phyloP scores from a whole-genome alignment of 129 eudicot genomes.

The Lonicera japonica region DNA sequence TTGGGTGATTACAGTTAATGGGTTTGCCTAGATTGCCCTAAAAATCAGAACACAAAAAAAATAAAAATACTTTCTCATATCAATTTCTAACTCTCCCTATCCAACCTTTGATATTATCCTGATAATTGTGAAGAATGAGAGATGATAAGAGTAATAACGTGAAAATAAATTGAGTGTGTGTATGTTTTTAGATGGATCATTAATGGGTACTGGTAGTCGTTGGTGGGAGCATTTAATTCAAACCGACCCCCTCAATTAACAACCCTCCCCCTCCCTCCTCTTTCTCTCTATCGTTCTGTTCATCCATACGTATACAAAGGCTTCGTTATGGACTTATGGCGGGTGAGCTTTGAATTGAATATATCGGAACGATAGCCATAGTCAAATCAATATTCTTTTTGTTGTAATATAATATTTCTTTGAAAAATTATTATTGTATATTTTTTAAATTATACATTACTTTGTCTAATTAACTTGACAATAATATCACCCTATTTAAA shows the following conservation, averaged over 20 bases:
- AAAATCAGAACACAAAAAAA: neutral
- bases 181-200: slow-evolving; percentile 16
- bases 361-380: too few relatives aligned
- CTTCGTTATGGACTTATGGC: too few relatives aligned
- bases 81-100: neutral
- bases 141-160: neutral
- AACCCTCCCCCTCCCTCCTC: neutral
- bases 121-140: neutral
- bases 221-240: slow-evolving; percentile 25
- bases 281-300: neutral
- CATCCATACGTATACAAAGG: neutral
- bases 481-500: too few relatives aligned
- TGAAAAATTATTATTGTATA: too few relatives aligned
- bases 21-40: neutral
- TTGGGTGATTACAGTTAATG: neutral
- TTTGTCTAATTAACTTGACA: too few relatives aligned
- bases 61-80: neutral
- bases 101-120: neutral
- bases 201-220: slow-evolving; percentile 28
- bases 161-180: neutral
- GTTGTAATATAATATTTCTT: too few relatives aligned
- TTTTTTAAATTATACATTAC: too few relatives aligned
- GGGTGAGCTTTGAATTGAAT: too few relatives aligned
- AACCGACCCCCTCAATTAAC: slow-evolving; percentile 20
- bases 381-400: too few relatives aligned